phyloP scores from a whole-genome alignment of 1,284 basidiomycete genomes.

The Tilletia setariae region DNA sequence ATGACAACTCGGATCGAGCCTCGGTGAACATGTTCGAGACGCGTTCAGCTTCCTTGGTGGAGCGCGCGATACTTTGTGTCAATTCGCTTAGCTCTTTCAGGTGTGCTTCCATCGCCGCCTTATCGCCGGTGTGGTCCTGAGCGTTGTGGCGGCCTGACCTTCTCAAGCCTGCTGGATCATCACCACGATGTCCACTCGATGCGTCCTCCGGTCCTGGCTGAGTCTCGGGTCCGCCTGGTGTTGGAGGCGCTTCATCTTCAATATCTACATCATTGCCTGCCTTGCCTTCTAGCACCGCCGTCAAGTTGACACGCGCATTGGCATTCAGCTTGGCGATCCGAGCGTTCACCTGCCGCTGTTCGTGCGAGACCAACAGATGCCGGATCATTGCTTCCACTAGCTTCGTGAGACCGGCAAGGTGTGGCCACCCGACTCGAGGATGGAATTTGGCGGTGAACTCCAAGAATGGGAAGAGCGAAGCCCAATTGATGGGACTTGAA shows the following conservation, averaged over 20 bases:
- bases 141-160: no score
- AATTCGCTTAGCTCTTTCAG: conserved; percentile 4
- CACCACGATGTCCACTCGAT: no score
- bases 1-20: background rate
- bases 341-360: background rate
- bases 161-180: no score
- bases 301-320: background rate
- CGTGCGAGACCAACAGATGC: background rate
- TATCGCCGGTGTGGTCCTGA: background rate
- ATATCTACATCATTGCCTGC: background rate
- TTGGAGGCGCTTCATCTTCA: background rate
- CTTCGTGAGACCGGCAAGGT: background rate
- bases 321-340: conserved; percentile 9
- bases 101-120: background rate
- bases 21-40: conserved; percentile 6
- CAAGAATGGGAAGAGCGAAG: background rate
- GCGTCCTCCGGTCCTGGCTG: background rate
- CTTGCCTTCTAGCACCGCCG: background rate
- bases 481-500: background rate
- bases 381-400: conserved; percentile 6
- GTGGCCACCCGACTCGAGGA: background rate
- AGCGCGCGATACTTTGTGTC: background rate
- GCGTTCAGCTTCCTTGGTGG: background rate
- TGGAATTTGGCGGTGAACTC: conserved; percentile 6
- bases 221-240: conserved; percentile 7